Evolutionary conservation across 2,329 filamentous ascomycete genomes (phyloP).

Genomic region (Trichoderma afroharzianum): DNA sequence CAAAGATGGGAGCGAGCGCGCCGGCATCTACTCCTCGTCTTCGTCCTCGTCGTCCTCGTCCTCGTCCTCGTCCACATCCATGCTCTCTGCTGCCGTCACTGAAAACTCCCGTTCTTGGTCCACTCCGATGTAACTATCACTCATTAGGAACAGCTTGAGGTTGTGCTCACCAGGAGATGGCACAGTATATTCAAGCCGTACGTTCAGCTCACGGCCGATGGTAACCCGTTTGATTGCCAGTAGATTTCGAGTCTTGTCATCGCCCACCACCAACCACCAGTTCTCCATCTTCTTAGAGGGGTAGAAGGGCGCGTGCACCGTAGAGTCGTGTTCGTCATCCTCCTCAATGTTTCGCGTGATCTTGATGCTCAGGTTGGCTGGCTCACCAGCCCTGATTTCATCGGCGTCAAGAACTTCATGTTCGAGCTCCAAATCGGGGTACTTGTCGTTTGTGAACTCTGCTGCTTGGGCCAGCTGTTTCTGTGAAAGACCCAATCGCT

Average conservation of each 20-base stretch:
- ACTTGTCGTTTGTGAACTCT: constrained; percentile 91
- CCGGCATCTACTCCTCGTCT: constrained; percentile 31
- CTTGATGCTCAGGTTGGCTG: constrained; percentile 77
- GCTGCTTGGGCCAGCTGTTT: constrained; percentile 84
- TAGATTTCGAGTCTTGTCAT: constrained; percentile 82
- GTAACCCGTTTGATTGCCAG: constrained; percentile 94
- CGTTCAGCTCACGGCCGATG: constrained; percentile 71
- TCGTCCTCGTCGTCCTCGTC: constrained; percentile 64
- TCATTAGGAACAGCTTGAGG: constrained; percentile 91
- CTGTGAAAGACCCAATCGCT: constrained; percentile 74
- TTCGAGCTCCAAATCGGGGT: constrained; percentile 89
- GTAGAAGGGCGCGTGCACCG: constrained; percentile 94
- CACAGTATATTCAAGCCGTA: constrained; percentile 83
- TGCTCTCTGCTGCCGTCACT: constrained; percentile 81
- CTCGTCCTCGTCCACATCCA: constrained; percentile 90
- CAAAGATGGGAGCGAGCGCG: constrained; percentile 17
- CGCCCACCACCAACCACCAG: constrained; percentile 96
- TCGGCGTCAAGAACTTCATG: constrained; percentile 82
- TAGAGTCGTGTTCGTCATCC: constrained; percentile 67
- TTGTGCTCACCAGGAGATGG: constrained; percentile 80
- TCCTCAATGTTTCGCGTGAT: constrained; percentile 81
- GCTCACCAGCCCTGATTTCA: constrained; percentile 72
- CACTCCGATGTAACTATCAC: constrained; percentile 93
- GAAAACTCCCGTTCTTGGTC: constrained; percentile 92
- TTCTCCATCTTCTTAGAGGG: constrained; percentile 90